A percentile compares a stretch with the other conserved stretches of the same genome.
These are phyloP conservation scores for Carallia pectinifolia DNA, from an alignment of 345 rosid species.

Conservation along the genomic window DNA sequence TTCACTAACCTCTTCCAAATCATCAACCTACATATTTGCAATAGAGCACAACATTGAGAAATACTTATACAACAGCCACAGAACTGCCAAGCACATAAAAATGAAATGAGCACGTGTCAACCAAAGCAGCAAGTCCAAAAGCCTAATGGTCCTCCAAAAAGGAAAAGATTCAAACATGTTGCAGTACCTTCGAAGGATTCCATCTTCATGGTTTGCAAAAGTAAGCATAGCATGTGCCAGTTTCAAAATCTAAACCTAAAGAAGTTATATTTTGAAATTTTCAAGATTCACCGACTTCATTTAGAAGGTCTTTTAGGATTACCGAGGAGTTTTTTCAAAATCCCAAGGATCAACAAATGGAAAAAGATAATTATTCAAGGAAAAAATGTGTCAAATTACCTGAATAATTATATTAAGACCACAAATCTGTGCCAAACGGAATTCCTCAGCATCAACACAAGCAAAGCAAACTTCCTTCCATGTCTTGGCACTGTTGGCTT, in stretches of 20 bases:
- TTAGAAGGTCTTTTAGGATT: not conserved
- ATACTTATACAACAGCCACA: not conserved
- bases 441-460: conserved; percentile 97
- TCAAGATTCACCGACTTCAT: not conserved
- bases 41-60: not conserved
- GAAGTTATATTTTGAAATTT: not conserved
- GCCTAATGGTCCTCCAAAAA: not conserved
- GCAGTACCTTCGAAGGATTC: not conserved
- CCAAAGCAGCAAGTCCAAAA: not conserved
- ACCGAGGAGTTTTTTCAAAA: too few species aligned
- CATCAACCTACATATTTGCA: conserved; percentile 69
- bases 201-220: not conserved
- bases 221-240: not conserved
- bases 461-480: conserved; percentile 99
- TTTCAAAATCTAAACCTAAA: not conserved
- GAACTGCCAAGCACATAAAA: not conserved
- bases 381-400: conserved; percentile 41
- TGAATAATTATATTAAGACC: conserved; percentile 92
- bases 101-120: not conserved
- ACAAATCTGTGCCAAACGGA: conserved; percentile 93
- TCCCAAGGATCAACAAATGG: too few species aligned
- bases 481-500: conserved; percentile 98
- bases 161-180: not conserved
- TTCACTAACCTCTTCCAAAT: conserved; percentile 94
- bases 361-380: too few species aligned